phyloP scores from a whole-genome alignment of 805 yeast genomes.

The Peterozyma toletana region DNA sequence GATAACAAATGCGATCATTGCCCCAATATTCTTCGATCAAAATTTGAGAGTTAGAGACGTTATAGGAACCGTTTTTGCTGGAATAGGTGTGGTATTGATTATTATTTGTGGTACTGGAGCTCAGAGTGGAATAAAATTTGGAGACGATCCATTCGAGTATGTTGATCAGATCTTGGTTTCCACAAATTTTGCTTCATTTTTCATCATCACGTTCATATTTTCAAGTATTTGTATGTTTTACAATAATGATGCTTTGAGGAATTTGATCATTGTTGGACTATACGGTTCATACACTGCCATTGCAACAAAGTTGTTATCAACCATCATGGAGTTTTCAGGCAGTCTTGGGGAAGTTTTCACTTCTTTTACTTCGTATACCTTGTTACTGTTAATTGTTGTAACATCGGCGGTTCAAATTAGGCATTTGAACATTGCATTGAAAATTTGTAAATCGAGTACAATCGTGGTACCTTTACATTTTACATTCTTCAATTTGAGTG shows the following conservation, averaged over 20 bases:
- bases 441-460: constrained; percentile 29
- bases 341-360: constrained; percentile 11
- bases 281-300: constrained; percentile 42
- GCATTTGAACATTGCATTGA: constrained; percentile 29
- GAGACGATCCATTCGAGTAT: constrained; percentile 18
- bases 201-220: constrained; percentile 14
- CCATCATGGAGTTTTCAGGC: constrained; percentile 20
- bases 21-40: constrained; percentile 39
- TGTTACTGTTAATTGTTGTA: constrained; percentile 22
- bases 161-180: constrained; percentile 20
- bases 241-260: constrained; percentile 16
- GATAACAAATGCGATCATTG: constrained; percentile 35
- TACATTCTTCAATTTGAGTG: constrained; percentile 37
- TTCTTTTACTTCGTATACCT: constrained; percentile 22
- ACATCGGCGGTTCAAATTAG: constrained; percentile 34
- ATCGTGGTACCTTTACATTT: constrained; percentile 44
- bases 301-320: constrained; percentile 32
- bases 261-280: constrained; percentile 30
- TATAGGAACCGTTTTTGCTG: constrained; percentile 30
- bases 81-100: constrained; percentile 34
- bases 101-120: constrained; percentile 23
- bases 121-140: constrained; percentile 11
- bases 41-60: constrained; percentile 24
- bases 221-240: constrained; percentile 2
- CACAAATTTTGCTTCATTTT: constrained; percentile 17